Conservation (phyloP, 805 yeast genomes). For the Candida sithepensis region DNA sequence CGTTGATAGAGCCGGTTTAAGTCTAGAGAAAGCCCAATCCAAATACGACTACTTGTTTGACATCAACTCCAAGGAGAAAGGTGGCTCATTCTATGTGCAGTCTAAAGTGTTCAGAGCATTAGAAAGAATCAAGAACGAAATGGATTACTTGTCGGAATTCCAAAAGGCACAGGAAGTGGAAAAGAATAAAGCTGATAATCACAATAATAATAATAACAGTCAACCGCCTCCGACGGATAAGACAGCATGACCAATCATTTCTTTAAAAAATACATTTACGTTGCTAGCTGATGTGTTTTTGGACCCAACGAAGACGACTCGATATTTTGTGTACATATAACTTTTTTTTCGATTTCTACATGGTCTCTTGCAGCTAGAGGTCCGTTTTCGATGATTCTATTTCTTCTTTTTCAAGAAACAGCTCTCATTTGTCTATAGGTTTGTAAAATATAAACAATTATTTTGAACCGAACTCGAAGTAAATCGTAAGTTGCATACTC, state of each 20-base stretch:
- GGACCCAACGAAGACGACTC: too few species aligned
- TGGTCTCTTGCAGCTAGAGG: background rate
- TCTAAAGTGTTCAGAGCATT: slow-evolving; percentile 92
- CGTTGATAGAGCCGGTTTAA: slow-evolving; percentile 56
- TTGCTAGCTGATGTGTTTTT: too few species aligned
- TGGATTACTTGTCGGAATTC: slow-evolving; percentile 52
- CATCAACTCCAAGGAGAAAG: slow-evolving; percentile 88
- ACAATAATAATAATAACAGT: background rate
- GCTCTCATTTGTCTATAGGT: background rate
- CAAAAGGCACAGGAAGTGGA: slow-evolving; percentile 24
- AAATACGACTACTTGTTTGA: slow-evolving; percentile 82
- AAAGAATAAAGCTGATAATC: background rate
- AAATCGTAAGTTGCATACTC: too few species aligned
- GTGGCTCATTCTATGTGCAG: slow-evolving; percentile 93
- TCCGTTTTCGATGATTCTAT: background rate
- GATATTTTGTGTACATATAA: background rate
- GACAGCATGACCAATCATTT: too few species aligned
- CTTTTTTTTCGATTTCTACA: background rate
- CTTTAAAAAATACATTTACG: too few species aligned
- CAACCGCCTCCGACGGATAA: slow-evolving; percentile 1
- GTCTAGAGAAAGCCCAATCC: slow-evolving; percentile 55
- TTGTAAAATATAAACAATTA: background rate
- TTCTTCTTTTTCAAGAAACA: too few species aligned
- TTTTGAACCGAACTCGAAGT: too few species aligned
- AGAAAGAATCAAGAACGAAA: slow-evolving; percentile 81